Evolutionary conservation across 1,284 basidiomycete species (phyloP).

Genomic region (Microbotryum saponariae): DNA sequence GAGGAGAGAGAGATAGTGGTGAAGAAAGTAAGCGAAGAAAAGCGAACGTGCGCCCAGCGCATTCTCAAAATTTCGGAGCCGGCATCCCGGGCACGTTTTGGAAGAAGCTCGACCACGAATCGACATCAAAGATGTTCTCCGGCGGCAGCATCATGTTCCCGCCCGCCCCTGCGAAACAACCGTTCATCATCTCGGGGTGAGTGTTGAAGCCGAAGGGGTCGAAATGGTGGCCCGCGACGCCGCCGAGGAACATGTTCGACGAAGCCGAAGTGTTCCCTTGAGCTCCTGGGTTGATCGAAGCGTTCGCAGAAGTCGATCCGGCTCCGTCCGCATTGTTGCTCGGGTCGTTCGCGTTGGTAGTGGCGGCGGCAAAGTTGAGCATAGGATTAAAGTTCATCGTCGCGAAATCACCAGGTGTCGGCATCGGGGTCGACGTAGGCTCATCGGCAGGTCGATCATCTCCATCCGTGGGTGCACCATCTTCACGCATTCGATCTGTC

Average conservation of each 20-base stretch:
- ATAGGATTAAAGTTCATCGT: conserved; percentile 27
- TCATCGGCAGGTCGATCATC: not conserved
- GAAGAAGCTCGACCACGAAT: conserved; percentile 1
- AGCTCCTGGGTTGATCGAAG: not conserved
- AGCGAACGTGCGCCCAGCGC: no score
- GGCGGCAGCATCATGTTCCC: conserved; percentile 2
- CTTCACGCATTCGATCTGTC: not conserved
- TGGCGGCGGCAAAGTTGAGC: conserved; percentile 7
- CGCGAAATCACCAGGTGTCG: conserved; percentile 7
- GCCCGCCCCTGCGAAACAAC: not conserved
- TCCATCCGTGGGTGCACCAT: not conserved
- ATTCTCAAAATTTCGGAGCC: not conserved
- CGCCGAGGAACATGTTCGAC: not conserved
- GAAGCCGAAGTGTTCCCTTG: not conserved
- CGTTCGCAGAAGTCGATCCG: not conserved
- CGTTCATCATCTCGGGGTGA: not conserved
- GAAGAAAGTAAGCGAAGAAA: no score
- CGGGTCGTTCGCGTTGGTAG: no score
- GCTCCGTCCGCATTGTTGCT: no score
- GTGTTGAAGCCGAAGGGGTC: not conserved
- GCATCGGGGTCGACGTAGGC: conserved; percentile 4
- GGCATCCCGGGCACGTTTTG: not conserved
- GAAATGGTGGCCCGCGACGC: not conserved
- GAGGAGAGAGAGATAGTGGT: no score
- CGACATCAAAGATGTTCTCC: not conserved